Base-by-base conservation (phyloP, 352 stramenopile genomes). In the Phytophthora colocasiae region DNA sequence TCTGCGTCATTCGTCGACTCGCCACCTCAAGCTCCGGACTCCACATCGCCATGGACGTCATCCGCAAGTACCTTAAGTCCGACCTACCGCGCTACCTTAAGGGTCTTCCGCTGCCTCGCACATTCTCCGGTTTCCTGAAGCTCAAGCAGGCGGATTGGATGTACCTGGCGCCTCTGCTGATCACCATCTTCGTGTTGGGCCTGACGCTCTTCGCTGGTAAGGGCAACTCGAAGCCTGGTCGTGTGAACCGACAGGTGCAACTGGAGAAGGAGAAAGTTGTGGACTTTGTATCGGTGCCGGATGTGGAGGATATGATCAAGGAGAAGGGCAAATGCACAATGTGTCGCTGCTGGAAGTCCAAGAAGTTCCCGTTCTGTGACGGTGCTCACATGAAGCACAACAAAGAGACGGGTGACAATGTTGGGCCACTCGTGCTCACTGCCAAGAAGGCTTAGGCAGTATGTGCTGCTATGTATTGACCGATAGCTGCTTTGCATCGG, bases 271-370 rank as follows among this genome's bases (percentile, higher is more conserved):
- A 92, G 12, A 95, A 95, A 63, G 85, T 95, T 34, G 87, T 90
- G 17, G 71, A 91, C 65, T 83, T 91, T 36, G 53, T 90, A 31
- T 66, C 78, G 17, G 51, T 93, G 49, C 77, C 77, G 14, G 87
- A 95, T 45, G 80, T 95, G 52, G 87, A 95, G 69, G 87, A 95
- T 38, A 71, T 95, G 48, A 77, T 86, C 52, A 71, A 75, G 39
- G 90, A 91, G 63, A 92, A 92, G 69, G 78, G 86, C 60, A 95
- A 95, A 62, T 95, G 87, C 74, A 77, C 78, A 38, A 58, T 93
- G 45, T 95, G 87, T 74, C 82, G 87, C 59, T 95, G 87, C 75
- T 95, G 87, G 87, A 95, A 95, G 74, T 95, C 87, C 44, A 95
- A 95, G 78, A 92, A 89, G 73, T 95, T 95, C 68, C 87, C 87